Percentiles rank a stretch among this genome's conserved stretches.
Conservation (phyloP, 1,284 basidiomycete species). For the Naganishia sp. region DNA sequence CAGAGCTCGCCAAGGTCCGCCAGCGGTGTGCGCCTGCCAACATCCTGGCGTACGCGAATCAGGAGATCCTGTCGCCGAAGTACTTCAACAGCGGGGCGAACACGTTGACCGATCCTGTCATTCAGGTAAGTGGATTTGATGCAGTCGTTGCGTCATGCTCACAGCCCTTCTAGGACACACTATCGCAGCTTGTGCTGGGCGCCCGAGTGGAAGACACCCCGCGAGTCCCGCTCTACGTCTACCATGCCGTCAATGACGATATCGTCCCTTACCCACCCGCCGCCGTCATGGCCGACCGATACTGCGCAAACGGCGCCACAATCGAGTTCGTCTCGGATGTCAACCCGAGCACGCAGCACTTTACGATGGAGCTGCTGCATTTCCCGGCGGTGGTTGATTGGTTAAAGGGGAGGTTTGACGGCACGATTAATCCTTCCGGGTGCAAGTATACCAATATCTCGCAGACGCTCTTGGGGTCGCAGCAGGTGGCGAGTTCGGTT, state of each 20-base stretch:
- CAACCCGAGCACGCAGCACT: conserved; percentile 18
- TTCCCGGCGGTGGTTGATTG: conserved; percentile 16
- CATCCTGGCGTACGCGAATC: conserved; percentile 12
- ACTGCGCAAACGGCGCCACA: conserved; percentile 21
- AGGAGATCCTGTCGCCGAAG: conserved; percentile 9
- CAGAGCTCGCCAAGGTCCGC: conserved; percentile 7
- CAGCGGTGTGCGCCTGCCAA: conserved; percentile 20
- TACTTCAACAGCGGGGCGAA: conserved; percentile 4
- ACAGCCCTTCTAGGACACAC: not conserved
- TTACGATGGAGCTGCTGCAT: conserved; percentile 23
- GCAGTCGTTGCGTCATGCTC: not conserved
- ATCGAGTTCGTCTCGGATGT: conserved; percentile 24
- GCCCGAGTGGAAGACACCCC: conserved; percentile 19
- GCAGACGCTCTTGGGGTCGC: conserved; percentile 12
- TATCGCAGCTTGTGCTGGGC: conserved; percentile 9
- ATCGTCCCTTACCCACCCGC: conserved; percentile 19
- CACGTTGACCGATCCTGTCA: conserved; percentile 8
- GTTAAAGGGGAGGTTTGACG: conserved; percentile 20
- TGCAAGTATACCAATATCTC: conserved; percentile 24
- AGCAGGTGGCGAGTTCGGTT: conserved; percentile 20
- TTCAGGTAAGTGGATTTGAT: conserved; percentile 3
- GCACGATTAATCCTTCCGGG: conserved; percentile 15
- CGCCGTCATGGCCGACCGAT: conserved; percentile 12
- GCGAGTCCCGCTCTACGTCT: conserved; percentile 18
- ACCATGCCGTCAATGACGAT: conserved; percentile 22